Conservation (phyloP, 225 moss, liverwort and hornwort genomes). For the Polytrichum formosum region DNA sequence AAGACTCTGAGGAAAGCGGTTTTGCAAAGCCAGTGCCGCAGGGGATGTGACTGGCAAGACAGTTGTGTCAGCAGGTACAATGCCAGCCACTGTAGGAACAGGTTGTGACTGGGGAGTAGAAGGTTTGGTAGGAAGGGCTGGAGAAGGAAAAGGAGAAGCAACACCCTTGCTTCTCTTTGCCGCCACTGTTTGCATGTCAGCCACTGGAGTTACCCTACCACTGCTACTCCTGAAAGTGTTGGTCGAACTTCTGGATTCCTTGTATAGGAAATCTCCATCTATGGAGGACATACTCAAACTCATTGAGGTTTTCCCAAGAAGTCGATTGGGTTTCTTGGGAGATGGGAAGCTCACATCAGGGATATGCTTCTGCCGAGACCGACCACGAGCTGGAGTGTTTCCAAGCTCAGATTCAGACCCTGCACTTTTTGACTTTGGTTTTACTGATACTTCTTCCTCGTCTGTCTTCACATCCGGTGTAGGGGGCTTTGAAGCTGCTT, state of each 20-base stretch:
- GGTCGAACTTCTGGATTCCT: constrained; percentile 27
- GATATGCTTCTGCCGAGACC: constrained; percentile 24
- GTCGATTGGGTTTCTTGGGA: constrained; percentile 40
- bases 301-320: constrained; percentile 26
- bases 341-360: constrained; percentile 36
- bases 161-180: constrained; percentile 28
- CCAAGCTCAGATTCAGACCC: constrained; percentile 15
- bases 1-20: constrained; percentile 39
- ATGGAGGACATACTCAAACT: constrained; percentile 32
- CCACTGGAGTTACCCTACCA: constrained; percentile 23
- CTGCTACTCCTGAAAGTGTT: constrained; percentile 24
- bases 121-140: constrained; percentile 25
- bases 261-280: constrained; percentile 27
- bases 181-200: constrained; percentile 16
- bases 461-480: constrained; percentile 13
- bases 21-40: constrained; percentile 32
- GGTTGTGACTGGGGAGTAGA: constrained; percentile 14
- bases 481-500: constrained; percentile 5
- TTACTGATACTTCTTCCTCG: constrained; percentile 23
- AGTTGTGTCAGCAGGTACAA: constrained; percentile 3
- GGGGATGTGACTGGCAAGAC: constrained; percentile 11
- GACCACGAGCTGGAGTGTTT: constrained; percentile 19
- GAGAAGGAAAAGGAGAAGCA: constrained; percentile 15
- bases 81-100: constrained; percentile 8
- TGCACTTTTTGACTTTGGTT: constrained; percentile 23